Base-by-base conservation (phyloP, 495 filamentous ascomycete genomes). In the Apodospora peruviana region DNA sequence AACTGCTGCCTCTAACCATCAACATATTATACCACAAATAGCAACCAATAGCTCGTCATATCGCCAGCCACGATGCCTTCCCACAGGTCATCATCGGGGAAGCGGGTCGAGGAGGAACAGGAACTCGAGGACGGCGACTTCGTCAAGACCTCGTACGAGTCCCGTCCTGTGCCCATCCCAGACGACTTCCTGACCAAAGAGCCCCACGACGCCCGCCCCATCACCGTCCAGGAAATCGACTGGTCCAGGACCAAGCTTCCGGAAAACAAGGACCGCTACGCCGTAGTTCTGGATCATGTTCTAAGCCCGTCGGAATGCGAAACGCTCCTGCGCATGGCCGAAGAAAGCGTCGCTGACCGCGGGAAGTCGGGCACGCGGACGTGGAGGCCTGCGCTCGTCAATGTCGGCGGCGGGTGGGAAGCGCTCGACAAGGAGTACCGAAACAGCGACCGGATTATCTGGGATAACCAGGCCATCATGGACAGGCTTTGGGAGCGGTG, bases 381-480 rank as follows among this genome's bases (percentile, higher is more conserved):
- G 0, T 88, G 85, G 85, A 65, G 72, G 21, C 73, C 75, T 5
- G 85, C 85, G 5, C 75, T 86, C 70, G 75, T 93, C 52, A 90
- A 90, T 57, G 60, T 80, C 42, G 87, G 87, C 20, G 60, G 59
- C 25, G 84, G 85, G 12, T 70, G 55, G 32, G 78, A 91, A 69
- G 60, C 71, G 29, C 55, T 83, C 29, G 67, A 68, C 1, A 67
- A 73, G 9, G 72, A 80, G 21, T 75, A 74, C 22, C 76, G 88
- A 24, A 85, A 87, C 48, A 83, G 84, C 58, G 82, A 84, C 14
- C 78, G 88, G 1, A 87, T 91, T 47, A 84, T 94, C 53, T 85
- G 78, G 73, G 87, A 91, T 54, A 62, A 74, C 1, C 66, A 66
- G 19, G 81, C 80, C 2, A 48, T 91, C 4, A 81, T 80, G 0